Evolutionary conservation across 2,329 filamentous ascomycete genomes (phyloP).

Genomic region (Colletotrichum salicis): DNA sequence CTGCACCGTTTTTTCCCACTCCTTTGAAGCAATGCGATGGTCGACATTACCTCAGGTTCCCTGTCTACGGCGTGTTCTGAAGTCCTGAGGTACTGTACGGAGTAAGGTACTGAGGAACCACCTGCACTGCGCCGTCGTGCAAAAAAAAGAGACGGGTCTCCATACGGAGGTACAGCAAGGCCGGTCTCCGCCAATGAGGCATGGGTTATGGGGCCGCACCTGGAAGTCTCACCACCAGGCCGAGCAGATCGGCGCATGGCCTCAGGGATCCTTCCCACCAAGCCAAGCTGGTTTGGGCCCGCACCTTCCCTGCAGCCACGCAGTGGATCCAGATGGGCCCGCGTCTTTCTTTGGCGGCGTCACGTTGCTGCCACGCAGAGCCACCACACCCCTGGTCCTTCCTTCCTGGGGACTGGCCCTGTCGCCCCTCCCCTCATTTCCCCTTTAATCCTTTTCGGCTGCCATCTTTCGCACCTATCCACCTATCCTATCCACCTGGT

Average conservation of each 20-base stretch:
- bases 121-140: neutral
- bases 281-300: slow-evolving; percentile 31
- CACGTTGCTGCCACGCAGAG: slow-evolving; percentile 36
- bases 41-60: neutral
- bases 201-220: slow-evolving; percentile 12
- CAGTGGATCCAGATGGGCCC: slow-evolving; percentile 23
- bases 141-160: neutral
- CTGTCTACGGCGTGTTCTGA: neutral
- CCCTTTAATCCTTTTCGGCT: slow-evolving; percentile 2
- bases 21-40: neutral
- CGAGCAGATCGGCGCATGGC: slow-evolving; percentile 38
- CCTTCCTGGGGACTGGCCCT: neutral
- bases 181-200: slow-evolving; percentile 6
- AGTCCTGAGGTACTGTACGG: too few species aligned
- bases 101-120: neutral
- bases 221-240: slow-evolving; percentile 29
- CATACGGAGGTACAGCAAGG: neutral
- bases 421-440: slow-evolving; percentile 13
- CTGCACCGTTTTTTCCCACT: neutral
- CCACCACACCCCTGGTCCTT: slow-evolving; percentile 21
- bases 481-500: too few species aligned
- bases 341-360: slow-evolving; percentile 25
- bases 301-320: slow-evolving; percentile 37
- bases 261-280: slow-evolving; percentile 35
- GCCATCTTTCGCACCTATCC: neutral